A percentile compares a stretch with the other conserved stretches of the same genome.
phyloP scores from a whole-genome alignment of 2,329 filamentous ascomycete species.

The Neonectria hederae region DNA sequence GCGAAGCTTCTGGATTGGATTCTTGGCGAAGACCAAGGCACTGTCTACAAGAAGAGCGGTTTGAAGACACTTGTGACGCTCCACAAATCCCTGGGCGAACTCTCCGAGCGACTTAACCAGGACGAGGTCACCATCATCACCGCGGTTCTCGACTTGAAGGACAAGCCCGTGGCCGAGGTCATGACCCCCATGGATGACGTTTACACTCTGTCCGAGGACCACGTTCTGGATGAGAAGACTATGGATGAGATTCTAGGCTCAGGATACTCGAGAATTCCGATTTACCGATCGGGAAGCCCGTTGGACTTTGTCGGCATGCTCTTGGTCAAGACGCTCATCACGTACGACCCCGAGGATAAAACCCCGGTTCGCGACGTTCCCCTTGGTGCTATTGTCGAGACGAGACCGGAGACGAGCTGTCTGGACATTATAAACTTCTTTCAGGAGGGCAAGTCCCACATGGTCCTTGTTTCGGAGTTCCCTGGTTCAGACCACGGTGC shows the following conservation, averaged over 20 bases:
- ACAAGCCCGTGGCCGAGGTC: conserved; percentile 92
- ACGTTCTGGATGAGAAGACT: conserved; percentile 88
- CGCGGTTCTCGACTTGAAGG: conserved; percentile 94
- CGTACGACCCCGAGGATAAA: conserved; percentile 94
- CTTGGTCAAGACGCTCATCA: conserved; percentile 97
- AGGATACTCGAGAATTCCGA: conserved; percentile 95
- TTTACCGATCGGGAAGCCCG: conserved; percentile 84
- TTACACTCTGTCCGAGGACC: conserved; percentile 96
- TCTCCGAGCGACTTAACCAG: conserved; percentile 89
- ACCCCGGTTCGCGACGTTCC: conserved; percentile 90
- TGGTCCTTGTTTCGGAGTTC: conserved; percentile 92
- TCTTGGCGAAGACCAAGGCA: conserved; percentile 93
- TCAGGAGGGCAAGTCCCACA: conserved; percentile 98
- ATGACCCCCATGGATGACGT: conserved; percentile 99
- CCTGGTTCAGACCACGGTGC: conserved; percentile 93
- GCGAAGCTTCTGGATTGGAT: conserved; percentile 95
- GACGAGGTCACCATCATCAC: conserved; percentile 99
- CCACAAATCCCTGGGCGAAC: conserved; percentile 89
- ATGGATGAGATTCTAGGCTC: conserved; percentile 94
- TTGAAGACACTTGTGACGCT: conserved; percentile 95
- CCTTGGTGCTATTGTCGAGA: conserved; percentile 93
- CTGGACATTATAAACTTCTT: conserved; percentile 99
- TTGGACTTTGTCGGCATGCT: conserved; percentile 97
- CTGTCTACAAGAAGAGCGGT: conserved; percentile 97
- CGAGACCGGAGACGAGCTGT: conserved; percentile 93